Evolutionary conservation across 345 rosid genomes (phyloP), one percentile per base, ranked within the genome.

Genomic region (Hibiscus trionum): DNA sequence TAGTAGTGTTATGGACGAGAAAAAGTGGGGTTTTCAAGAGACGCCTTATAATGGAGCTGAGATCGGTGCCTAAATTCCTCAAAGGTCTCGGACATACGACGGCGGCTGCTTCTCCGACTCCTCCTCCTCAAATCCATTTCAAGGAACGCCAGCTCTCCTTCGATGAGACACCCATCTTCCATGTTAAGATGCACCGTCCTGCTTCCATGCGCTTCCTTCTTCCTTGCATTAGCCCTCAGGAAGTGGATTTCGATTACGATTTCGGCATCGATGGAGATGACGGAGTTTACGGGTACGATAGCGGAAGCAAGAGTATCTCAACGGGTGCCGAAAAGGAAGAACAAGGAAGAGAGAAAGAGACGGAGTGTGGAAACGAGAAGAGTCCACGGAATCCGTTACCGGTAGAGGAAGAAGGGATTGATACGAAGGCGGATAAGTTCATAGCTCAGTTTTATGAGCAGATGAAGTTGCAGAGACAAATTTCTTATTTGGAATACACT

Each of bases 71-170:
- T 19, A 88, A 84, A 82, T 90, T 86, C 73, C 71, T 90, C 59
- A 86, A 83, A 72, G 79, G 81, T 64, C 73, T 91, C 5, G 71
- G 75, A 10, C 78, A 73, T 50, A 47, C 64, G 27, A 39, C 73
- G 55, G 76, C 73, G 55, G 76, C 67, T 29, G 74, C 69, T 52
- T 72, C 46, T 15, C 39, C 42, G 12, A 65, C 44, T 31, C 29
- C 39, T 12, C 69, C 73, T 7, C 79, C 72, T 64, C 86, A 72
- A 4, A 24, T 75, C 24, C 73, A 68, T 72, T 85, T 83, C 17
- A 78, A 85, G 37, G 96, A 91, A 75, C 90, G 86, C 1, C 78
- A 95, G 87, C 88, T 95, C 61, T 89, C 99, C 4, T 95, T 95
- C 68, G 96, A 92, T 29, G 79, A 88, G 71, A 92, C 99, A 0